Conservation (phyloP, 1,284 basidiomycete species). For the Trichosporon asahii region DNA sequence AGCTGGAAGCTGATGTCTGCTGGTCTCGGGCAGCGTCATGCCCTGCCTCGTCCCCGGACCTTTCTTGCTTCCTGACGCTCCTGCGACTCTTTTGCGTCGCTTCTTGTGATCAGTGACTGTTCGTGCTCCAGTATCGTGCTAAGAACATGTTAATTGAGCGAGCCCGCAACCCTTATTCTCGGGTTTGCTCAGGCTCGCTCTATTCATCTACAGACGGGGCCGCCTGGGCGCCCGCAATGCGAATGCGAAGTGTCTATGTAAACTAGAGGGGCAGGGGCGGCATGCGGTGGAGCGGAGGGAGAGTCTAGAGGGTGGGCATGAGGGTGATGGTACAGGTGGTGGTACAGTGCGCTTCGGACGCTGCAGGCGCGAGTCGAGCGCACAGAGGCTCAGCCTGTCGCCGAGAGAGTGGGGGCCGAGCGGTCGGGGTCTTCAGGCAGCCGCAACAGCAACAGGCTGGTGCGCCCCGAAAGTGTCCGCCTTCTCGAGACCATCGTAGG, state of each 20-base stretch:
- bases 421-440: not conserved
- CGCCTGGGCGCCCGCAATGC: not conserved
- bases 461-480: not conserved
- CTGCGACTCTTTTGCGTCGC: too few relatives aligned
- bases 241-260: slow-evolving; percentile 2
- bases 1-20: not conserved
- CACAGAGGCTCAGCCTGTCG: not conserved
- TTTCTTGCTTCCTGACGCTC: too few relatives aligned
- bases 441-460: not conserved
- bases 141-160: too few relatives aligned
- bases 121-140: too few relatives aligned
- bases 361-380: not conserved
- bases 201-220: slow-evolving; percentile 1
- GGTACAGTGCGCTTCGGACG: not conserved
- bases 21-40: too few relatives aligned
- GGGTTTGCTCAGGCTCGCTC: too few relatives aligned
- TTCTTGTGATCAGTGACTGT: too few relatives aligned
- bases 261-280: not conserved
- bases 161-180: too few relatives aligned
- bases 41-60: too few relatives aligned
- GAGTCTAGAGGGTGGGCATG: not conserved
- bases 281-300: not conserved
- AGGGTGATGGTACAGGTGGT: not conserved
- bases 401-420: too few relatives aligned
- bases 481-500: not conserved